Evolutionary conservation across 306 rosid genomes (phyloP), one percentile per base, ranked within the genome.

Genomic region (Rosa multiflora): DNA sequence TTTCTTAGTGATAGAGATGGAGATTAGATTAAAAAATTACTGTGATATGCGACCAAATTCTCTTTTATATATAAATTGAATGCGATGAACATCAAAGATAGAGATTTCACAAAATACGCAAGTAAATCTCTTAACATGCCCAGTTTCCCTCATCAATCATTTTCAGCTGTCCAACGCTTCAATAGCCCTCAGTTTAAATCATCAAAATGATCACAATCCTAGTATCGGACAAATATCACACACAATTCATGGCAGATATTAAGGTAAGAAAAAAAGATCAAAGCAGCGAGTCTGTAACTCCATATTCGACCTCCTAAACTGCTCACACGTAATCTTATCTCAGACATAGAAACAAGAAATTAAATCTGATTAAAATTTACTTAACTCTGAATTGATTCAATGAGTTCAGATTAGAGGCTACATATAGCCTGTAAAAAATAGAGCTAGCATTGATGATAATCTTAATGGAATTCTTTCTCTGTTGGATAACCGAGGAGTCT

Each of bases 401-500:
- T 47, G 47, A 67, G 15, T 40, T 67, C 72, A 67, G 49, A 67
- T 39, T 8, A 67, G 12, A 39, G 47, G 71, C 29, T 40, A 67
- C 29, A 18, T 7, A 52, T 18, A 21, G n/a, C 23, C 26, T 23
- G 44, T 23, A n/a, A 46, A 18, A 61, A 37, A 43, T 62, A 3
- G 72, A 67, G 46, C 68, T 32, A 63, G 43, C 23, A 15, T 66
- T 35, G 70, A 66, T 15, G 70, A 63, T 32, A 14, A 29, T 26
- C 53, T 68, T 3, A 66, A 43, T 64, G 44, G 55, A 69, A 73
- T 64, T 76, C 32, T 70, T 40, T 40, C 47, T 8, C 29, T 71
- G 42, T 61, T 47, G 63, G 70, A 62, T 1, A 67, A 75, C 32
- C 79, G 79, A 77, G 67, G 67, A 53, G 72, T 67, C 70, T 48